Evolutionary conservation across 345 rosid genomes (phyloP).

Genomic region (Lumnitzera littorea): DNA sequence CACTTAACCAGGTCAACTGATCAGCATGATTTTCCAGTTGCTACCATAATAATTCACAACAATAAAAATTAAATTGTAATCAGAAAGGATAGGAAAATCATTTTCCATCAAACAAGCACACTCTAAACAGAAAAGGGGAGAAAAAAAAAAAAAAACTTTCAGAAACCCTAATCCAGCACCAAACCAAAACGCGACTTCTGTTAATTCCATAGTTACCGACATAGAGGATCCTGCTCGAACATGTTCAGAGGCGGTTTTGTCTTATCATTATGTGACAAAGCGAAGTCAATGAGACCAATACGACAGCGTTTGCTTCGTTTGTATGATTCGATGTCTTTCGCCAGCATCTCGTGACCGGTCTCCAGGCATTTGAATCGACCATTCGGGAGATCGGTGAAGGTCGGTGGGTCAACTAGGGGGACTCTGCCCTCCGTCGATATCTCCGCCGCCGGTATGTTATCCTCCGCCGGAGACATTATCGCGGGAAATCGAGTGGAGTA

Average conservation of each 20-base stretch:
- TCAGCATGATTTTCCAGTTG: too few relatives aligned
- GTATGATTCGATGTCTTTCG: constrained; percentile 59
- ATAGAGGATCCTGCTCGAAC: constrained; percentile 65
- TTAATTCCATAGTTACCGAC: constrained; percentile 35
- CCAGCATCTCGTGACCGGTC: constrained; percentile 76
- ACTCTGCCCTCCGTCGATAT: constrained; percentile 31
- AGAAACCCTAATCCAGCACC: too few relatives aligned
- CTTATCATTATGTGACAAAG: constrained; percentile 34
- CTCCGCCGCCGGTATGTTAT: constrained; percentile 4
- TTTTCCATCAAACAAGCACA: too few relatives aligned
- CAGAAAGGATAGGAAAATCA: too few relatives aligned
- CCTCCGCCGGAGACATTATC: constrained; percentile 18
- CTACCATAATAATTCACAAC: too few relatives aligned
- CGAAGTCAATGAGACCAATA: constrained; percentile 73
- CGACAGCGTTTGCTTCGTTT: constrained; percentile 74
- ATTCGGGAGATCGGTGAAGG: constrained; percentile 46
- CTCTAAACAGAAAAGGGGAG: not conserved
- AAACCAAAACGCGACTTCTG: too few relatives aligned
- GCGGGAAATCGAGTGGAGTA: not conserved
- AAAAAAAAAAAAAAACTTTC: not conserved
- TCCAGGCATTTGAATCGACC: constrained; percentile 77
- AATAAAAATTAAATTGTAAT: too few relatives aligned
- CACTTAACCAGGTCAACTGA: too few relatives aligned
- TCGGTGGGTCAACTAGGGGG: constrained; percentile 56
- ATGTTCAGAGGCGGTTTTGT: constrained; percentile 66